phyloP scores from a whole-genome alignment of 306 rosid genomes.

The Prunus armeniaca region DNA sequence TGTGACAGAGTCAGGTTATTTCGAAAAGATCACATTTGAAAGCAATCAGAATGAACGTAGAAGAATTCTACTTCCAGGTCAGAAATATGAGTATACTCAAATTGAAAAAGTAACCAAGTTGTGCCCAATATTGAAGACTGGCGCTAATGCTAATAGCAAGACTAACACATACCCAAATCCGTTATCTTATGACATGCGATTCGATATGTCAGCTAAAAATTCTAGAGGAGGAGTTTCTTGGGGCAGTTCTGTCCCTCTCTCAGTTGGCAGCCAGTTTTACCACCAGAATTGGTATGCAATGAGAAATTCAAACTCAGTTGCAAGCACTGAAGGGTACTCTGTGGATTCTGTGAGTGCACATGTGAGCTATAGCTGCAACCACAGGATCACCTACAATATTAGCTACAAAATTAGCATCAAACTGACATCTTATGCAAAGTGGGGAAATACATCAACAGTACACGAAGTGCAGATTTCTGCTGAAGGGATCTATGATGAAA shows the following conservation, averaged over 20 bases:
- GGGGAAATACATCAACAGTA: neutral
- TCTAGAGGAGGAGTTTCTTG: slow-evolving; percentile 5
- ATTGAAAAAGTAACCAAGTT: slow-evolving; percentile 29
- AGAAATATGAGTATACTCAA: slow-evolving; percentile 46
- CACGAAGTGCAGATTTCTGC: slow-evolving; percentile 27
- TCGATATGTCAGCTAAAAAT: slow-evolving; percentile 33
- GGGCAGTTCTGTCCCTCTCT: slow-evolving; percentile 39
- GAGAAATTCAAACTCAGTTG: neutral
- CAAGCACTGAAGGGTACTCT: neutral
- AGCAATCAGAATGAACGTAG: neutral
- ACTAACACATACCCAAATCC: slow-evolving; percentile 19
- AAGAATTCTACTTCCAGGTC: neutral
- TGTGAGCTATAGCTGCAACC: neutral
- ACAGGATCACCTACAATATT: slow-evolving; percentile 6
- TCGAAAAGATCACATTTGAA: slow-evolving; percentile 34
- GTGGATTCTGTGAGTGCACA: neutral
- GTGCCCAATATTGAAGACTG: slow-evolving; percentile 27
- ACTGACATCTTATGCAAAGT: neutral
- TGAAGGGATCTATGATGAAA: slow-evolving; percentile 49
- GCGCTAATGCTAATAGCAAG: slow-evolving; percentile 1
- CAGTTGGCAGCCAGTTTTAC: slow-evolving; percentile 30
- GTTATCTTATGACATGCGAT: slow-evolving; percentile 39
- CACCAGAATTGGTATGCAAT: neutral
- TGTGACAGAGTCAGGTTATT: slow-evolving; percentile 31
- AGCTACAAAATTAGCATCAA: slow-evolving; percentile 25